Percentiles rank a stretch among this genome's conserved stretches.
These are phyloP conservation scores for Colletotrichum viniferum DNA, from an alignment of 2,329 filamentous ascomycete genomes.

Conservation along the genomic window DNA sequence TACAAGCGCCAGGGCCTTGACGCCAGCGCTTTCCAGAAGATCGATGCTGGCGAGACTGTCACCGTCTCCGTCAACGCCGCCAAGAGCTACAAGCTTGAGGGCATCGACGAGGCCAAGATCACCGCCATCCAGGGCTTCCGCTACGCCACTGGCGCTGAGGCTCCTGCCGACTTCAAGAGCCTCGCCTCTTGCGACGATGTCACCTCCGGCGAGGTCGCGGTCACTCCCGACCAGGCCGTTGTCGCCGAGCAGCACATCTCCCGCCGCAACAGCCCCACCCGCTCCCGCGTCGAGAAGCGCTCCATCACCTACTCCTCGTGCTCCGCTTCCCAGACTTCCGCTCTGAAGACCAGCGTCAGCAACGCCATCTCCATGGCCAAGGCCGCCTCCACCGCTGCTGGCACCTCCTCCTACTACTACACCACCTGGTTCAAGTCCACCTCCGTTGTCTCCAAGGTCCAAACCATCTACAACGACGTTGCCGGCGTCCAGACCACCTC, in stretches of 20 bases:
- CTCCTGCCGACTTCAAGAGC: not conserved
- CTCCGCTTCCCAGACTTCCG: not conserved
- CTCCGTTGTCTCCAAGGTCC: constrained; percentile 8
- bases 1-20: constrained; percentile 14
- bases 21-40: constrained; percentile 10
- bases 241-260: constrained; percentile 13
- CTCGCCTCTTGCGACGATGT: constrained; percentile 4
- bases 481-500: constrained; percentile 12
- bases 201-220: constrained; percentile 3
- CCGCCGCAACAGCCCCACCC: not conserved
- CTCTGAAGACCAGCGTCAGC: constrained; percentile 4
- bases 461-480: constrained; percentile 13
- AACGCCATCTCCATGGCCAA: constrained; percentile 18
- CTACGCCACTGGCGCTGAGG: not conserved
- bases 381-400: constrained; percentile 10
- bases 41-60: constrained; percentile 11
- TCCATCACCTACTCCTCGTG: constrained; percentile 18
- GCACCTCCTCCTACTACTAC: not conserved
- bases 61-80: constrained; percentile 18
- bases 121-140: constrained; percentile 18
- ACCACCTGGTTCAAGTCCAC: constrained; percentile 20
- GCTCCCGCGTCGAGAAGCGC: constrained; percentile 15
- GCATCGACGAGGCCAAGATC: constrained; percentile 11
- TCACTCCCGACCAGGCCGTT: not conserved
- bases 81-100: constrained; percentile 15